phyloP scores from a whole-genome alignment of 169 alveolate genomes.

The Eimeria brunetti region DNA sequence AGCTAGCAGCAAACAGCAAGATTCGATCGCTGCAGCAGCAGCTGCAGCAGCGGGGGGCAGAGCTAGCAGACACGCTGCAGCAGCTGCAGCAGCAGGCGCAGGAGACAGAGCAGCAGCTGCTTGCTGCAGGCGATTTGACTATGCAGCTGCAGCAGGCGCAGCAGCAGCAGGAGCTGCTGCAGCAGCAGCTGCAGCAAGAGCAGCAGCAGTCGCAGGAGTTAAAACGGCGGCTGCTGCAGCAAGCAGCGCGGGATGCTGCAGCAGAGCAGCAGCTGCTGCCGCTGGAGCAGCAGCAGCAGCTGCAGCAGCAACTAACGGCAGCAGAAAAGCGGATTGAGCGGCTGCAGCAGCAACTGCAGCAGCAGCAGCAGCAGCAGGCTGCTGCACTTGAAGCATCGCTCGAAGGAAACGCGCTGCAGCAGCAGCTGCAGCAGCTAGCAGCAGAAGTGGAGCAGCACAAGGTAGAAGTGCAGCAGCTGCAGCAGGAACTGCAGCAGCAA shows the following conservation, averaged over 20 bases:
- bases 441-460: slow-evolving; percentile 12
- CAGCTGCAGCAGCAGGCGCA: slow-evolving; percentile 64
- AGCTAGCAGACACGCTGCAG: slow-evolving; percentile 44
- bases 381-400: background rate
- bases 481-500: slow-evolving; percentile 49
- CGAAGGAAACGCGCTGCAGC: slow-evolving; percentile 25
- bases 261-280: background rate
- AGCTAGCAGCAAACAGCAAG: slow-evolving; percentile 62
- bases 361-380: slow-evolving; percentile 40
- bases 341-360: slow-evolving; percentile 62
- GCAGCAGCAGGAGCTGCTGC: slow-evolving; percentile 43
- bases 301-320: slow-evolving; percentile 60
- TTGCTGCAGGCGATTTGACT: background rate
- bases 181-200: slow-evolving; percentile 56
- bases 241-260: background rate
- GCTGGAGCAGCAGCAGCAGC: slow-evolving; percentile 29
- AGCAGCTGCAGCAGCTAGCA: slow-evolving; percentile 63
- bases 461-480: slow-evolving; percentile 52
- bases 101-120: slow-evolving; percentile 58
- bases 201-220: background rate
- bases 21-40: slow-evolving; percentile 65
- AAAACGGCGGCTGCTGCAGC: slow-evolving; percentile 53
- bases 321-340: slow-evolving; percentile 15
- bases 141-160: slow-evolving; percentile 50
- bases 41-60: slow-evolving; percentile 49